Evolutionary conservation across 441 rosid genomes (phyloP), one percentile per base, ranked within the genome.

Genomic region (Gossypium davidsonii): DNA sequence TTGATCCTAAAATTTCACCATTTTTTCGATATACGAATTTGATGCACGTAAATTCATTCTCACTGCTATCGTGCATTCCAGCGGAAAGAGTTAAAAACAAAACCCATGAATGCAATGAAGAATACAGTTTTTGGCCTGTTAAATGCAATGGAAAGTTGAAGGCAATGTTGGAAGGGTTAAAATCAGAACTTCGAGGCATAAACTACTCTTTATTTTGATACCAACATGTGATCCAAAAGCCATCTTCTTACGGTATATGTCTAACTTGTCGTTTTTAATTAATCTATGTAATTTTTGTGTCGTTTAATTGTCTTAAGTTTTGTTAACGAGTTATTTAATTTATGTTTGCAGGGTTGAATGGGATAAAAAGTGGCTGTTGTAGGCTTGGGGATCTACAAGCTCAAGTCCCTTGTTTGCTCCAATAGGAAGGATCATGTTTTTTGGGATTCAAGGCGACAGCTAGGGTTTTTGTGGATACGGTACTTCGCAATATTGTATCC

Each of bases 331-430:
- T 12, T 11, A 31, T 28, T 12, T 0, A n/a, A 7, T 9, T 25
- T 34, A 8, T 67, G 37, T 74, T 57, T 74, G 69, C 85, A 90
- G 91, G 91, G n/a, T 86, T 87, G 52, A 70, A 42, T 0, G 91
- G 92, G 74, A 85, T 85, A 9, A 82, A 82, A 81, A 79, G 90
- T 15, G 95, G 97, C 0, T 89, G 98, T 55, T 94, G 98, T 75
- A 94, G 98, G 58, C 77, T 73, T 1, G 97, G 97, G 3, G 64
- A 79, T n/a, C 79, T 92, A 73, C 85, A 79, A 6, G 92, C 94
- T 0, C 75, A 74, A 0, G 4, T 70, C 3, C 90, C 89, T 6
- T 90, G 97, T 76, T 49, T 91, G 98, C 76, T 10, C 87, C 55
- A 79, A 90, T 82, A 75, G 97, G 75, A 85, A n/a, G 44, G 84